Percentiles rank a stretch among this genome's conserved stretches.
Conservation (phyloP, 208 protist genomes). For the Trypanosoma congolense region DNA sequence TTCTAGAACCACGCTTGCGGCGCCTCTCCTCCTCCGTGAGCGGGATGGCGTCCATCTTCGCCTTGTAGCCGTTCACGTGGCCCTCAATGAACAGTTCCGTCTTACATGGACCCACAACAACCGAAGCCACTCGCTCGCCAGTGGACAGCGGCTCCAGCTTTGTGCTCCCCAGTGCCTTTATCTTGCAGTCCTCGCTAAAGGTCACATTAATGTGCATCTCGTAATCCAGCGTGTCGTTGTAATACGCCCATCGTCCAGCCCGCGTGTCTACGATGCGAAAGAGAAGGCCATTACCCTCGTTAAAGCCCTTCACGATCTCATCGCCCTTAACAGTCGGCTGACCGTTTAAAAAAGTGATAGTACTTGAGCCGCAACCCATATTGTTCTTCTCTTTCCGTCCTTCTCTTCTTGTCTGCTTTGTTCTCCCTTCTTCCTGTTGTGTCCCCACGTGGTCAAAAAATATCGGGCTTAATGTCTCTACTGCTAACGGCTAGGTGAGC, state of each 20-base stretch:
- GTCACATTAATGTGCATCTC: constrained; percentile 63
- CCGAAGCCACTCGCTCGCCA: constrained; percentile 49
- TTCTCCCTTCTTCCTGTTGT: not conserved
- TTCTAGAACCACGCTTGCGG: constrained; percentile 28
- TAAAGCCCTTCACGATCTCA: constrained; percentile 64
- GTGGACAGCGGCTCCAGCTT: constrained; percentile 45
- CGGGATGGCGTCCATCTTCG: constrained; percentile 74
- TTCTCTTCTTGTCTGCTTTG: not conserved
- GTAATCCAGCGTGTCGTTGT: constrained; percentile 83
- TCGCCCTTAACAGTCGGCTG: constrained; percentile 65
- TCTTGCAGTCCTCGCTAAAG: constrained; percentile 68
- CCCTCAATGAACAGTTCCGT: constrained; percentile 85
- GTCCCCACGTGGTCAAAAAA: not conserved
- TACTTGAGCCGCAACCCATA: constrained; percentile 68
- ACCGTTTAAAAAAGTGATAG: constrained; percentile 55
- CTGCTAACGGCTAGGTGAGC: no score
- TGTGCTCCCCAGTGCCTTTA: constrained; percentile 73
- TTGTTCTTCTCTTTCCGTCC: constrained; percentile 17
- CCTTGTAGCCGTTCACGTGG: constrained; percentile 66
- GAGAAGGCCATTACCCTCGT: constrained; percentile 75
- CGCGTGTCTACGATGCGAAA: constrained; percentile 83
- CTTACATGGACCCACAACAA: constrained; percentile 67
- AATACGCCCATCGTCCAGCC: constrained; percentile 82
- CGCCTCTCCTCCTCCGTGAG: constrained; percentile 54
- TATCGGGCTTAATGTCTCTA: no score